Evolutionary conservation across 495 filamentous ascomycete genomes (phyloP), one percentile per base, ranked within the genome.

Genomic region (Aspergillus wentii): DNA sequence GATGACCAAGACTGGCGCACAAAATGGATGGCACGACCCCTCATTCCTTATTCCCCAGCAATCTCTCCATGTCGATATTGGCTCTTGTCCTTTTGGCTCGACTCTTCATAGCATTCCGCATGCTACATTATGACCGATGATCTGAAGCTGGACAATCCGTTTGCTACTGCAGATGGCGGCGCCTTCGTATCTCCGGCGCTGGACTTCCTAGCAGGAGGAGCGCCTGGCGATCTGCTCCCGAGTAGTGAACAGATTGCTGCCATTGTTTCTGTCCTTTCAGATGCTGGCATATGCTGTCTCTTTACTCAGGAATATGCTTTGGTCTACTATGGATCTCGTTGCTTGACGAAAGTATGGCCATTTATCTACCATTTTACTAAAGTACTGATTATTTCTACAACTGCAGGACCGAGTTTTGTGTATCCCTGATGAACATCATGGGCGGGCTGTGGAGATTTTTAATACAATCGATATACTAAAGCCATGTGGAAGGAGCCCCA

Each of bases 361-460:
- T n/a, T 8, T 20, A 8, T 26, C 14, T 13, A 40, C 21, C 4
- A 21, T 33, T n/a, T n/a, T n/a, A n/a, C n/a, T n/a, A n/a, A n/a
- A n/a, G n/a, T n/a, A n/a, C n/a, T n/a, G n/a, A n/a, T n/a, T n/a
- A n/a, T 25, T 23, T 17, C 33, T 18, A 40, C 11, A 15, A 8
- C 20, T 17, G 11, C 14, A 40, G 38, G 38, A 40, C 25, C 38
- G 38, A 32, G 30, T 40, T 2, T 4, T 40, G 18, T 33, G 29
- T 21, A 23, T 40, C 19, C 29, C 8, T 11, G 28, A 40, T 17
- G 17, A 40, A 17, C n/a, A 33, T 3, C 29, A 32, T 17, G 17
- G 33, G 11, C 38, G 14, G 4, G 38, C 38, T 6, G 29, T 40
- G 4, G 17, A 33, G 1, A 17, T 26, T 2, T 40, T 40, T n/a